These are phyloP conservation scores for Mortierella sp. DNA, from an alignment of 371 early-diverging fungal genomes.

Conservation along the genomic window DNA sequence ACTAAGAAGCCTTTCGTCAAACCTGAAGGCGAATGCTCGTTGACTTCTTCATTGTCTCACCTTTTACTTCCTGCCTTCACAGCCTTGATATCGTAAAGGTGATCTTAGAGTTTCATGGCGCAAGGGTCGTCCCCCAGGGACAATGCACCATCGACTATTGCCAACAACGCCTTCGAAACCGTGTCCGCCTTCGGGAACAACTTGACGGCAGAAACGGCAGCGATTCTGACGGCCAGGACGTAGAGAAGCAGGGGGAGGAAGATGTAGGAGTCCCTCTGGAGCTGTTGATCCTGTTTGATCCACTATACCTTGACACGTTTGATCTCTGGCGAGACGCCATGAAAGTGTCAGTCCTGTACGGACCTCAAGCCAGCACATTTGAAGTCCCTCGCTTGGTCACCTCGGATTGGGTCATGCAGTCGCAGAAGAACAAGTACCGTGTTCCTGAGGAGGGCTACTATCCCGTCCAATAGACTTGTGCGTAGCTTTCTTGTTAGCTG, in stretches of 20 bases:
- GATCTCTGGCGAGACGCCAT: constrained; percentile 41
- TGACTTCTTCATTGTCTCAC: not conserved
- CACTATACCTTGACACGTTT: constrained; percentile 35
- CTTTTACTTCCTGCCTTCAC: not conserved
- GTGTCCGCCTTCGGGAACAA: not conserved
- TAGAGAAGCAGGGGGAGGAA: constrained; percentile 1
- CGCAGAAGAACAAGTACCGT: constrained; percentile 27
- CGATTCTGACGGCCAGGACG: not conserved
- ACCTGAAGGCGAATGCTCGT: too few relatives aligned
- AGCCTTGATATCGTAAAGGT: constrained; percentile 34
- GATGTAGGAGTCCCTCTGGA: constrained; percentile 31
- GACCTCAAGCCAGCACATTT: constrained; percentile 26
- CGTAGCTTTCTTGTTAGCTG: not conserved
- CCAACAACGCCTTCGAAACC: constrained; percentile 28
- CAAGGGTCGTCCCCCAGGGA: constrained; percentile 31
- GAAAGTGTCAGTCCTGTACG: constrained; percentile 29
- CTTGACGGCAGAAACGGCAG: not conserved
- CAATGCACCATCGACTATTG: constrained; percentile 40
- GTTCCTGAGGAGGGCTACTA: constrained; percentile 46
- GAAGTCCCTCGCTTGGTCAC: constrained; percentile 46
- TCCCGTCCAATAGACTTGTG: not conserved
- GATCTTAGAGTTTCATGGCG: constrained; percentile 45
- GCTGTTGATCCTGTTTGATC: constrained; percentile 41
- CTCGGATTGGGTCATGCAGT: constrained; percentile 41
- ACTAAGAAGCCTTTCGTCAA: not conserved